Base-by-base conservation (phyloP, 768 basidiomycete species). In the Boletus patriciae region DNA sequence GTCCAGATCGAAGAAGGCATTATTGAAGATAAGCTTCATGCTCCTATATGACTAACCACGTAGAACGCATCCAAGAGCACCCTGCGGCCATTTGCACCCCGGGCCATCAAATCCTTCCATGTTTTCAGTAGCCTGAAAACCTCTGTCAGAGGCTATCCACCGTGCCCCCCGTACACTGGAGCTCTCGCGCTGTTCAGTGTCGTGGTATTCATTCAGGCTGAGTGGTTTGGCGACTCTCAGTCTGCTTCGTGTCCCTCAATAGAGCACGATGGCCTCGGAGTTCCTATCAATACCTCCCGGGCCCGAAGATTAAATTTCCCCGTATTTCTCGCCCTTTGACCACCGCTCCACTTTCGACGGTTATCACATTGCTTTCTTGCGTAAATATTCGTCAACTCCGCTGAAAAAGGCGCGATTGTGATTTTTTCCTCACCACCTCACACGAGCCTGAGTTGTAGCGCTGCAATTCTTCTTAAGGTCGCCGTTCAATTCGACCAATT, bases 221-320 rank as follows among this genome's bases (percentile, higher is more conserved):
- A 34, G 47, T 36, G 62, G 67, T 42, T 70, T 80, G 12, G 73
- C 70, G 6, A 64, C 66, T 48, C 66, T 81, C 23, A 69, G 64
- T 40, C 59, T 80, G 2, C 54, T 64, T 18, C 25, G 65, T 37
- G 41, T 59, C 80, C 18, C 67, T n/a, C n/a, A n/a, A n/a, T n/a
- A n/a, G n/a, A n/a, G n/a, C n/a, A n/a, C n/a, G n/a, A n/a, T n/a
- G n/a, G n/a, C n/a, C n/a, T n/a, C n/a, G n/a, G n/a, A n/a, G n/a
- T n/a, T n/a, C n/a, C n/a, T n/a, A n/a, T n/a, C 33, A 3, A 6
- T 29, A 21, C 44, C 19, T 46, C 29, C 25, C 34, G 27, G n/a
- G 25, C 25, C 25, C 25, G 25, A 38, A 46, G 6, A 19, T 53
- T 15, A 5, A 3, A 29, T 6, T 53, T 19, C 38, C 51, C 4